Base-by-base conservation (phyloP, 768 basidiomycete genomes). In the Xerocomellus chrysenteron region DNA sequence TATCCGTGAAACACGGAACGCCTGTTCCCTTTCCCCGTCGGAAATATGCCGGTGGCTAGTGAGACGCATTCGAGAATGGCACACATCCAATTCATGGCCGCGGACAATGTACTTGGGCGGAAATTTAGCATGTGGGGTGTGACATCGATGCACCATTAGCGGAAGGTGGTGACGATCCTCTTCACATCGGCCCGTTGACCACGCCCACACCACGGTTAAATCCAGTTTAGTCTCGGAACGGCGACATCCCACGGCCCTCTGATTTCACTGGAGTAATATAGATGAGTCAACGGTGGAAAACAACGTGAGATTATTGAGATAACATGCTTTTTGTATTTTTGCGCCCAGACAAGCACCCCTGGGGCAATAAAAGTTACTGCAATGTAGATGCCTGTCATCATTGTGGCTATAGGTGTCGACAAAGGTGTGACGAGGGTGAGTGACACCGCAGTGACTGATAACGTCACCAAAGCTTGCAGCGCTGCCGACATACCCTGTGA, bases 211-310 rank as follows among this genome's bases (percentile, higher is more conserved):
- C 54, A 55, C 39, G 47, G 56, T 55, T 59, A 68, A 57, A 56
- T 62, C 66, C 71, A 82, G 67, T 83, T 82, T 45, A 86, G 74
- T 72, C 82, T 84, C 36, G 92, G 92, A 61, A 86, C 81, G 30
- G 92, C 92, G 28, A 90, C 88, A 69, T 94, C 92, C 92, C 92
- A 94, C 59, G 91, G 88, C 10, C 92, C 92, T 57, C 89, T 82
- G 69, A 94, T 87, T 74, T 92, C 90, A 71, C 92, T 94, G 66
- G n/a, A 52, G 63, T 54, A 50, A 21, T n/a, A 53, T 48, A 43
- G 50, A 55, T 40, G 56, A 21, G 21, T 60, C 53, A 58, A 41
- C 24, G 53, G 49, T 47, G 41, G 56, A 56, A 54, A 62, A 62
- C 51, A 33, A 51, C 16, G 51, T 28, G 47, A 61, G 42, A 60